Evolutionary conservation across 352 stramenopile genomes (phyloP).

Genomic region (Phytophthora podocarpi): DNA sequence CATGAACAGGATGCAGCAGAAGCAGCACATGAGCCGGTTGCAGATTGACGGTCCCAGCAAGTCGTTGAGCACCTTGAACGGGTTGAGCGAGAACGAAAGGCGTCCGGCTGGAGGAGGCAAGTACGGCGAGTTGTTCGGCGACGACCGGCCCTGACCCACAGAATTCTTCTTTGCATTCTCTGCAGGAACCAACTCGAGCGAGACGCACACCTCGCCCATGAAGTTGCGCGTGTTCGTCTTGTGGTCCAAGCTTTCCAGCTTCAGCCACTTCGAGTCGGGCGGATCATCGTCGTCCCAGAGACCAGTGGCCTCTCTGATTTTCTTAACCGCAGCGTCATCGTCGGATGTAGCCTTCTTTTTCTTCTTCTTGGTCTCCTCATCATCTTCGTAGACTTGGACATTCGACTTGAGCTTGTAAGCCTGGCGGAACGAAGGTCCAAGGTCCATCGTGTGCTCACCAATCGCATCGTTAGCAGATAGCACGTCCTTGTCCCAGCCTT

Average conservation of each 20-base stretch:
- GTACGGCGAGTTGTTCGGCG: conserved; percentile 94
- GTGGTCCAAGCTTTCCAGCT: conserved; percentile 81
- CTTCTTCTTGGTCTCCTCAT: conserved; percentile 73
- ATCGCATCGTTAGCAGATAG: conserved; percentile 93
- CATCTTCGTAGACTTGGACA: conserved; percentile 86
- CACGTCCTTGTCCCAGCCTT: conserved; percentile 95
- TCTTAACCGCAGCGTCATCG: conserved; percentile 78
- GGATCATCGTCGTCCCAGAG: conserved; percentile 87
- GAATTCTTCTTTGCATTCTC: conserved; percentile 82
- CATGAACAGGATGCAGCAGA: conserved; percentile 87
- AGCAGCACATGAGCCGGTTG: conserved; percentile 83
- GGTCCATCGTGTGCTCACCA: conserved; percentile 84
- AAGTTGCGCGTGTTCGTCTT: conserved; percentile 81
- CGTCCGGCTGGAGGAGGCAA: conserved; percentile 89
- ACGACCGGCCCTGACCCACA: conserved; percentile 82
- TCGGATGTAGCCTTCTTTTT: conserved; percentile 81
- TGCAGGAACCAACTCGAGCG: conserved; percentile 86
- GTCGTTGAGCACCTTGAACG: conserved; percentile 90
- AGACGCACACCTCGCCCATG: conserved; percentile 89
- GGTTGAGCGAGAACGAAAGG: conserved; percentile 92
- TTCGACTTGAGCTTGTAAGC: conserved; percentile 80
- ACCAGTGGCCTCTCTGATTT: conserved; percentile 84
- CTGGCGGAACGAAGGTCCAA: conserved; percentile 72
- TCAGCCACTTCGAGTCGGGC: conserved; percentile 84
- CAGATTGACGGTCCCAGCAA: conserved; percentile 88